Evolutionary conservation across 495 filamentous ascomycete genomes (phyloP).

Genomic region (Mycothermus thermophilus): DNA sequence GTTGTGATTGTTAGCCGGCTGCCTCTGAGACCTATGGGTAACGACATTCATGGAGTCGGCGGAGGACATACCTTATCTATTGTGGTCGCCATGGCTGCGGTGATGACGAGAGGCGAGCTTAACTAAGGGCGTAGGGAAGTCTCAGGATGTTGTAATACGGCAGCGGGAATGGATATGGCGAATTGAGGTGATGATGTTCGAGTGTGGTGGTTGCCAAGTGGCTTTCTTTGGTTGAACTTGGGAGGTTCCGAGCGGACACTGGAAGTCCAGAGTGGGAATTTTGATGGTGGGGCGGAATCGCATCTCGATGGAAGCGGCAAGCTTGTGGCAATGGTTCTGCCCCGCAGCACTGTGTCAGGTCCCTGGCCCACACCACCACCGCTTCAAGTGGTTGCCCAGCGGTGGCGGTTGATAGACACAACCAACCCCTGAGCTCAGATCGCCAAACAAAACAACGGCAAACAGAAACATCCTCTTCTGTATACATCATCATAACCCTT

Average conservation of each 20-base stretch:
- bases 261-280: slow-evolving; percentile 23
- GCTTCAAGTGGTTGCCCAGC: no score
- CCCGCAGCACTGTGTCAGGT: slow-evolving; percentile 3
- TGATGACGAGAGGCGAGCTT: no score
- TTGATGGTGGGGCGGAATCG: slow-evolving; percentile 24
- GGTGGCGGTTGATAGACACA: no score
- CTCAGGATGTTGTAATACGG: slow-evolving; percentile 5
- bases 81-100: slow-evolving; percentile 77
- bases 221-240: background rate
- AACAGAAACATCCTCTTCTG: background rate
- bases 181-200: no score
- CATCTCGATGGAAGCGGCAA: background rate
- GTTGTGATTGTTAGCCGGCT: slow-evolving; percentile 10
- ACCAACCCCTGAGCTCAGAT: no score
- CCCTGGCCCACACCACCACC: no score
- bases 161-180: slow-evolving; percentile 1
- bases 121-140: no score
- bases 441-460: no score
- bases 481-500: background rate
- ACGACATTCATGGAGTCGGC: background rate
- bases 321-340: background rate
- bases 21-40: background rate
- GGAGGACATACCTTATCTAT: slow-evolving; percentile 70
- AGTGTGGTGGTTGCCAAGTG: background rate
- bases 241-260: no score